phyloP scores from a whole-genome alignment of 129 eudicot genomes.

The Artemisia argyi region DNA sequence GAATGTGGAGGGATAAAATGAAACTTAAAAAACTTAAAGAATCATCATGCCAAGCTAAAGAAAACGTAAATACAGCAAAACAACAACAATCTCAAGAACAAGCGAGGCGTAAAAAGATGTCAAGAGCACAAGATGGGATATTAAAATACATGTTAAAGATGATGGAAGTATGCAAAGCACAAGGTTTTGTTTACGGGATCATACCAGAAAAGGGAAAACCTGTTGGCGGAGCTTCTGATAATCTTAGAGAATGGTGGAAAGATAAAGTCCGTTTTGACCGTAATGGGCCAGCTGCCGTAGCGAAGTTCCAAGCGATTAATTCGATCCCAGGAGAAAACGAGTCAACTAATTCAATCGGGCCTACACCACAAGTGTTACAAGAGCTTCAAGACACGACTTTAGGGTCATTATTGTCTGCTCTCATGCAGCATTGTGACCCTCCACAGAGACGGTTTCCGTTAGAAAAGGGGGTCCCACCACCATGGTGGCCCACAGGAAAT shows the following conservation, averaged over 20 bases:
- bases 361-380: slow-evolving; percentile 72
- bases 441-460: slow-evolving; percentile 82
- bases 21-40: slow-evolving; percentile 64
- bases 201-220: slow-evolving; percentile 94
- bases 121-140: slow-evolving; percentile 87
- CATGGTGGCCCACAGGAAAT: slow-evolving; percentile 87
- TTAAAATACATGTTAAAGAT: slow-evolving; percentile 74
- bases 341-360: slow-evolving; percentile 46
- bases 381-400: slow-evolving; percentile 90
- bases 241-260: slow-evolving; percentile 91
- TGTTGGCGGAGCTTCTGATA: slow-evolving; percentile 86
- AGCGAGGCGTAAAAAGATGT: slow-evolving; percentile 65
- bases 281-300: slow-evolving; percentile 80
- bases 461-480: slow-evolving; percentile 77
- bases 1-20: slow-evolving; percentile 88
- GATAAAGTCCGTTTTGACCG: slow-evolving; percentile 88
- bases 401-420: slow-evolving; percentile 75
- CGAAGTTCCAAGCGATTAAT: slow-evolving; percentile 59
- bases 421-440: slow-evolving; percentile 84
- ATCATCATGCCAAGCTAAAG: slow-evolving; percentile 39
- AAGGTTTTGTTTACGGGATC: slow-evolving; percentile 78
- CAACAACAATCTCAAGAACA: slow-evolving; percentile 66
- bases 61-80: slow-evolving; percentile 38
- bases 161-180: slow-evolving; percentile 95
- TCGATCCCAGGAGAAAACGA: slow-evolving; percentile 52